Evolutionary conservation across 2,329 filamentous ascomycete genomes (phyloP).

Genomic region (Dryadomyces quercivorus): DNA sequence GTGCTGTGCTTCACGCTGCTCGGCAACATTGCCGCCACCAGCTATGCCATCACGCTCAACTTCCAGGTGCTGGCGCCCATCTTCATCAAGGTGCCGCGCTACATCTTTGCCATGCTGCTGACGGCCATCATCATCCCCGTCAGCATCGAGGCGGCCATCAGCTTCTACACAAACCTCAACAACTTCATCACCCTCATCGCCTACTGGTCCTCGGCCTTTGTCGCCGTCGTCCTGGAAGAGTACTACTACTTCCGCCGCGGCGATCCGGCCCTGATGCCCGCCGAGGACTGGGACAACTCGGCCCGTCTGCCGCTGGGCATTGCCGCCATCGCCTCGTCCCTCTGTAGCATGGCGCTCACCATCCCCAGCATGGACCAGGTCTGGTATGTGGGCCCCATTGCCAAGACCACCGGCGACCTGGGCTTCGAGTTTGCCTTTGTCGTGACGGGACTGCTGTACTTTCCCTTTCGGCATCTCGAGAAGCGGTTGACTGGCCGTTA

Average conservation of each 20-base stretch:
- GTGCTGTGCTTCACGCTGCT: constrained; percentile 45
- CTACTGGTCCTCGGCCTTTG: constrained; percentile 32
- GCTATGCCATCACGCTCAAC: constrained; percentile 52
- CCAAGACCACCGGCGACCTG: constrained; percentile 28
- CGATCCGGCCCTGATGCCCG: constrained; percentile 12
- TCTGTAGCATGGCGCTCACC: constrained; percentile 15
- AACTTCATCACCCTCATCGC: constrained; percentile 32
- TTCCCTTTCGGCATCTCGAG: constrained; percentile 25
- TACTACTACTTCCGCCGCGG: constrained; percentile 15
- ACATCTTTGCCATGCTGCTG: constrained; percentile 26
- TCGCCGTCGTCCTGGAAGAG: constrained; percentile 24
- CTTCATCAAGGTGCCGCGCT: constrained; percentile 26
- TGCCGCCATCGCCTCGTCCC: constrained; percentile 14
- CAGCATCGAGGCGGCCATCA: constrained; percentile 24
- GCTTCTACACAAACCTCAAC: constrained; percentile 29
- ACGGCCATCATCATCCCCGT: constrained; percentile 28
- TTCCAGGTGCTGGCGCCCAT: constrained; percentile 33
- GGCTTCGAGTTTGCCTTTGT: constrained; percentile 32
- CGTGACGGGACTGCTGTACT: constrained; percentile 25
- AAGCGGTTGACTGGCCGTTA: background rate
- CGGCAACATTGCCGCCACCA: constrained; percentile 46
- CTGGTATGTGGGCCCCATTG: constrained; percentile 31
- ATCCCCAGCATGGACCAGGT: constrained; percentile 29
- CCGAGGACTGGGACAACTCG: constrained; percentile 16
- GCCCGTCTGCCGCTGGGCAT: constrained; percentile 14